These are phyloP conservation scores for Pichia ethanolica DNA, from an alignment of 805 yeast genomes.

Conservation along the genomic window DNA sequence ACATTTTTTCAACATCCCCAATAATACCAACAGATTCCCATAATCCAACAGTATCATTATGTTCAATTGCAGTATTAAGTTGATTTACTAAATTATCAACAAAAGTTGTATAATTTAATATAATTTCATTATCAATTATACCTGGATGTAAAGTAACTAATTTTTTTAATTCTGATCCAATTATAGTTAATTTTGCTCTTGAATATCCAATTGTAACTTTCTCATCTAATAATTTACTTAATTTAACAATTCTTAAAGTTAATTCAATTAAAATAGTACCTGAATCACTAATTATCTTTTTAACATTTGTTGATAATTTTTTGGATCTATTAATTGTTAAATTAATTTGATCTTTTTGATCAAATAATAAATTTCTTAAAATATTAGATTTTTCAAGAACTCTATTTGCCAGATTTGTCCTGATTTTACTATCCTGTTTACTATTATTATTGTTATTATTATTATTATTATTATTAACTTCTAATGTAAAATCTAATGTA, in stretches of 20 bases:
- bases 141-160: slow-evolving; percentile 2
- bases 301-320: slow-evolving; percentile 28
- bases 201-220: slow-evolving; percentile 52
- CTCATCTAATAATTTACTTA: slow-evolving; percentile 45
- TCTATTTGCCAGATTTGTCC: slow-evolving; percentile 41
- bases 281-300: slow-evolving; percentile 45
- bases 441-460: slow-evolving; percentile 4
- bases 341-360: slow-evolving; percentile 37
- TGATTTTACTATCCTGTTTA: slow-evolving; percentile 3
- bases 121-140: slow-evolving; percentile 33
- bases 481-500: slow-evolving; percentile 37
- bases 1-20: slow-evolving; percentile 68
- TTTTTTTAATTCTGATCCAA: slow-evolving; percentile 53
- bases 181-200: slow-evolving; percentile 55
- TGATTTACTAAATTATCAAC: slow-evolving; percentile 53
- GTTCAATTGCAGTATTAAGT: slow-evolving; percentile 44
- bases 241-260: slow-evolving; percentile 36
- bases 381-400: slow-evolving; percentile 33
- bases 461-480: slow-evolving; percentile 4
- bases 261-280: slow-evolving; percentile 43
- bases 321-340: slow-evolving; percentile 28
- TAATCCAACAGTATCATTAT: slow-evolving; percentile 48
- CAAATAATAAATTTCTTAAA: slow-evolving; percentile 38
- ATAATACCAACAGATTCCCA: slow-evolving; percentile 63
- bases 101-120: slow-evolving; percentile 48